A percentile compares a stretch with the other conserved stretches of the same genome.
Evolutionary conservation across 768 basidiomycete genomes (phyloP).

Genomic region (Rhodosporidiobolus sp.): DNA sequence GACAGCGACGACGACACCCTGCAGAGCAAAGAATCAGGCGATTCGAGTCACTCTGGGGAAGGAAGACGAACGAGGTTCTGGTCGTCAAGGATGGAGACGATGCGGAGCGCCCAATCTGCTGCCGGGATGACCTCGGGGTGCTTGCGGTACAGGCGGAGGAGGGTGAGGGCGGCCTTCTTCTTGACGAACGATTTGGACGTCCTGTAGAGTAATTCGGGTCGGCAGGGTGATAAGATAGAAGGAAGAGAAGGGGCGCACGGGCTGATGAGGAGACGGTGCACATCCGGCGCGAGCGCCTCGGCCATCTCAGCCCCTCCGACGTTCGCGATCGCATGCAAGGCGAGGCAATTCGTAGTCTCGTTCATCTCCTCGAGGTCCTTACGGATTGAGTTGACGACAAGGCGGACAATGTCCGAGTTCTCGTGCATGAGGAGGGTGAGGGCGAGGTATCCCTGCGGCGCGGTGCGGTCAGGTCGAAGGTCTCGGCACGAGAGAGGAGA

Average conservation of each 20-base stretch:
- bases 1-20: slow-evolving; percentile 94
- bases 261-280: slow-evolving; percentile 89
- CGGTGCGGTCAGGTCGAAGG: neutral
- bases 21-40: neutral
- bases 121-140: slow-evolving; percentile 91
- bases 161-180: slow-evolving; percentile 94
- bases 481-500: slow-evolving; percentile 21
- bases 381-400: slow-evolving; percentile 96
- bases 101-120: slow-evolving; percentile 90
- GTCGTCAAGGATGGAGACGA: slow-evolving; percentile 95
- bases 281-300: slow-evolving; percentile 86
- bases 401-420: slow-evolving; percentile 90
- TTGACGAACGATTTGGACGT: slow-evolving; percentile 93
- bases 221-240: slow-evolving; percentile 27
- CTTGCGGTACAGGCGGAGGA: slow-evolving; percentile 89
- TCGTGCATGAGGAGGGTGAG: slow-evolving; percentile 97
- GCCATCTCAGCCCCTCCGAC: slow-evolving; percentile 99
- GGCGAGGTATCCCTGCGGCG: slow-evolving; percentile 86
- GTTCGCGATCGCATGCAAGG: slow-evolving; percentile 95
- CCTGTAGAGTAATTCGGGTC: slow-evolving; percentile 51
- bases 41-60: neutral
- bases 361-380: slow-evolving; percentile 94
- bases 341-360: slow-evolving; percentile 92
- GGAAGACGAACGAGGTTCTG: slow-evolving; percentile 62
- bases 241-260: slow-evolving; percentile 59